A percentile compares a stretch with the other conserved stretches of the same genome.
Conservation (phyloP, 169 alveolate genomes). For the Plasmodium coatneyi region DNA sequence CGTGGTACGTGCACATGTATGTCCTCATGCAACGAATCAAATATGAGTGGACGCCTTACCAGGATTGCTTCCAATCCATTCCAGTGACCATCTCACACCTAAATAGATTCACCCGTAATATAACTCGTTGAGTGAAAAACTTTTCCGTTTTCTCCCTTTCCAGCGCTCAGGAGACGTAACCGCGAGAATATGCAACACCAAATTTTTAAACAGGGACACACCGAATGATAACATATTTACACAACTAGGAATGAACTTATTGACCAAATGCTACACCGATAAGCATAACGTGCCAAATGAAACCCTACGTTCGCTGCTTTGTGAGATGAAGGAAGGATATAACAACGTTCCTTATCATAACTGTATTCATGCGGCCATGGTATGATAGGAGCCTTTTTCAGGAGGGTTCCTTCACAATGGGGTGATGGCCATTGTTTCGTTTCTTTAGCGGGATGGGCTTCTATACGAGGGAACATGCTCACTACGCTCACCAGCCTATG, state of each 20-base stretch:
- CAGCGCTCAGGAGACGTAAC: conserved; percentile 20
- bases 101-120: not conserved
- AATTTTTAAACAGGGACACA: conserved; percentile 17
- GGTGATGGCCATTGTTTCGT: not conserved
- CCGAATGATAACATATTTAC: conserved; percentile 29
- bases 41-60: not conserved
- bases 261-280: conserved; percentile 26
- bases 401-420: not conserved
- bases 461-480: not conserved
- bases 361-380: conserved; percentile 76
- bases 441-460: not conserved
- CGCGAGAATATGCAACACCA: conserved; percentile 14
- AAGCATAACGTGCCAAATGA: conserved; percentile 42
- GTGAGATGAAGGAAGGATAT: conserved; percentile 70
- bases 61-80: not conserved
- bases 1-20: conserved; percentile 39
- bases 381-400: not conserved
- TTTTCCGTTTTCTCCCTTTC: conserved; percentile 9
- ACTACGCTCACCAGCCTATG: not conserved
- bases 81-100: not conserved
- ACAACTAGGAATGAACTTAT: conserved; percentile 33
- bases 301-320: conserved; percentile 33
- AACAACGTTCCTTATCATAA: conserved; percentile 75
- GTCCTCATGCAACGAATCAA: not conserved
- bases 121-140: not conserved